Evolutionary conservation across 148 eudicot species (phyloP).

Genomic region (Nepenthes gracilis): DNA sequence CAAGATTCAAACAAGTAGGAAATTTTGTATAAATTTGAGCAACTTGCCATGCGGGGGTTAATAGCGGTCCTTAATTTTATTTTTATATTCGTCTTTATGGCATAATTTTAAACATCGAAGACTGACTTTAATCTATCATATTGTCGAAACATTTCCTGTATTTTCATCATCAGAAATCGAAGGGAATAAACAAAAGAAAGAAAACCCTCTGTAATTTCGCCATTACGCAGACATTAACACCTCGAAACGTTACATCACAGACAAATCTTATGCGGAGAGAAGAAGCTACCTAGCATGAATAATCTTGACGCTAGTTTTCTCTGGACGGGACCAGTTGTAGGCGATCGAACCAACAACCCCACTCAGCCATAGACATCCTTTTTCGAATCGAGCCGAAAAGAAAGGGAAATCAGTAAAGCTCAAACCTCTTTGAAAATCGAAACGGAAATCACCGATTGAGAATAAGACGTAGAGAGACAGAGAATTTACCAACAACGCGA

Average conservation of each 20-base stretch:
- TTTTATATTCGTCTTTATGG: no score
- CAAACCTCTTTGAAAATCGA: neutral
- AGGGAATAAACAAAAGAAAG: no score
- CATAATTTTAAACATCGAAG: no score
- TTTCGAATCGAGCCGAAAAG: neutral
- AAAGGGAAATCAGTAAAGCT: neutral
- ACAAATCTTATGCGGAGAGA: neutral
- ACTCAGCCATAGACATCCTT: constrained; percentile 23
- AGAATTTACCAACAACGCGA: constrained; percentile 37
- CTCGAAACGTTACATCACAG: neutral
- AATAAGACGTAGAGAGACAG: neutral
- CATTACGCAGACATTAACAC: neutral
- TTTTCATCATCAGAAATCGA: no score
- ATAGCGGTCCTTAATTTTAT: no score
- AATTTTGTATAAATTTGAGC: no score
- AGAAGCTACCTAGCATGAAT: constrained; percentile 25
- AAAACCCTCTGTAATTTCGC: neutral
- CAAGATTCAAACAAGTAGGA: no score
- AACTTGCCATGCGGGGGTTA: no score
- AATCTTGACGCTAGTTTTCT: constrained; percentile 28
- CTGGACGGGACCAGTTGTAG: constrained; percentile 32
- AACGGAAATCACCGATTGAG: neutral
- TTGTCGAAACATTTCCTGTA: no score
- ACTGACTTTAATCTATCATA: no score
- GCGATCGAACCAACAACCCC: constrained; percentile 22